Evolutionary conservation across 495 filamentous ascomycete species (phyloP).

Genomic region (Penicillium cataractarum): DNA sequence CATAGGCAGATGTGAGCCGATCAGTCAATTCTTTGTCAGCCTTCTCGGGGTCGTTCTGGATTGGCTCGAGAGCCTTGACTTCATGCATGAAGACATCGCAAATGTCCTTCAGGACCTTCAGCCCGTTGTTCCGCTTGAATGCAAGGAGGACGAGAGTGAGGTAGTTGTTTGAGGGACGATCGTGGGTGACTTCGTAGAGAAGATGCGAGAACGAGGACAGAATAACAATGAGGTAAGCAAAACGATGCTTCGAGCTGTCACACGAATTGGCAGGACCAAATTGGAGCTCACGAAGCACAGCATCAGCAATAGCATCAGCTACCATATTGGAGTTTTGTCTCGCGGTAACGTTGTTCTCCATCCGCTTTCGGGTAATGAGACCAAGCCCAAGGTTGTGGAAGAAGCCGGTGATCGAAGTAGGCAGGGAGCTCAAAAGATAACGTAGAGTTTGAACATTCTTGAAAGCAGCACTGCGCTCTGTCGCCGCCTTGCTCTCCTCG

Average conservation of each 20-base stretch:
- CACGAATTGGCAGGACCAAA: slow-evolving; percentile 48
- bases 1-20: slow-evolving; percentile 58
- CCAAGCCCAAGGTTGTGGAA: slow-evolving; percentile 80
- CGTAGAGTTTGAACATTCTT: slow-evolving; percentile 78
- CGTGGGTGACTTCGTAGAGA: slow-evolving; percentile 68
- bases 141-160: slow-evolving; percentile 80
- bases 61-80: slow-evolving; percentile 55
- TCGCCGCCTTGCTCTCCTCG: slow-evolving; percentile 40
- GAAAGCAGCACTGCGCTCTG: slow-evolving; percentile 59
- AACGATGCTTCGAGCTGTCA: slow-evolving; percentile 51
- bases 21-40: slow-evolving; percentile 51
- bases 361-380: slow-evolving; percentile 69
- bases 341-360: slow-evolving; percentile 65
- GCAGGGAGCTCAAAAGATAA: slow-evolving; percentile 73
- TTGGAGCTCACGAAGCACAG: slow-evolving; percentile 67
- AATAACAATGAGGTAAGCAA: slow-evolving; percentile 80
- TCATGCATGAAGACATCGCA: slow-evolving; percentile 73
- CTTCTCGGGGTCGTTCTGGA: slow-evolving; percentile 33
- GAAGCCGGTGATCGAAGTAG: slow-evolving; percentile 72
- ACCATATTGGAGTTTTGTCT: slow-evolving; percentile 70
- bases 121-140: slow-evolving; percentile 80
- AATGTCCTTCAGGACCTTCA: slow-evolving; percentile 72
- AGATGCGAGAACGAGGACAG: slow-evolving; percentile 76
- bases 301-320: slow-evolving; percentile 75
- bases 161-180: slow-evolving; percentile 64